Conservation (phyloP, 805 yeast genomes). For the Saturnispora sanitii region DNA sequence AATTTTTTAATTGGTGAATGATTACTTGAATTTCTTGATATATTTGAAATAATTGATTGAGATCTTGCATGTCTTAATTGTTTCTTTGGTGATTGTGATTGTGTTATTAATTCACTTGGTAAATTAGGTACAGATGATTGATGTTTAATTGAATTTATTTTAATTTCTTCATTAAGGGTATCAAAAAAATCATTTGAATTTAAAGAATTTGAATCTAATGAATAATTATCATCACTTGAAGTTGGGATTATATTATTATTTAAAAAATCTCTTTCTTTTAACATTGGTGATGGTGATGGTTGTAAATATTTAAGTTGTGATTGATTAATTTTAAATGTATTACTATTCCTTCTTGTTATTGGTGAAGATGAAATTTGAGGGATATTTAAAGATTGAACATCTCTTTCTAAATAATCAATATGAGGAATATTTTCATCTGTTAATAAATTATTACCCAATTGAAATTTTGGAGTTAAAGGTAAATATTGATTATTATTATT, state of each 20-base stretch:
- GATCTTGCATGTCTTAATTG: constrained; percentile 5
- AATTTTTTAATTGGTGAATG: constrained; percentile 6
- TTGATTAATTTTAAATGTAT: neutral
- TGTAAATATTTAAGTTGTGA: no score
- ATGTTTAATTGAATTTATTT: constrained; percentile 1
- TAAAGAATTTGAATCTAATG: neutral
- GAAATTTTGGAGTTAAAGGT: no score
- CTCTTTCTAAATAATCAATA: neutral
- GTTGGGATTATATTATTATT: neutral
- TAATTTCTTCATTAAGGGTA: constrained; percentile 3
- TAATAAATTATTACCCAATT: no score
- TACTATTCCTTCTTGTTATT: no score
- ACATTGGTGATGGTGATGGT: no score
- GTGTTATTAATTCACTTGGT: constrained; percentile 2
- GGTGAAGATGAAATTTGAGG: constrained; percentile 8
- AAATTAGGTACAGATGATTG: constrained; percentile 6
- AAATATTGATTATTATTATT: no score
- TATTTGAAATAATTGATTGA: neutral
- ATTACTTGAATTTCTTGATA: neutral
- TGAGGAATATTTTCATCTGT: neutral
- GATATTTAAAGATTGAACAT: constrained; percentile 5
- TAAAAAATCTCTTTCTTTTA: no score
- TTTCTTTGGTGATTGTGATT: neutral
- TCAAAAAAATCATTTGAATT: neutral
- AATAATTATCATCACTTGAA: neutral